Percentiles rank a stretch among this genome's conserved stretches.
phyloP scores from a whole-genome alignment of 306 rosid species.

The Vigna angularis region DNA sequence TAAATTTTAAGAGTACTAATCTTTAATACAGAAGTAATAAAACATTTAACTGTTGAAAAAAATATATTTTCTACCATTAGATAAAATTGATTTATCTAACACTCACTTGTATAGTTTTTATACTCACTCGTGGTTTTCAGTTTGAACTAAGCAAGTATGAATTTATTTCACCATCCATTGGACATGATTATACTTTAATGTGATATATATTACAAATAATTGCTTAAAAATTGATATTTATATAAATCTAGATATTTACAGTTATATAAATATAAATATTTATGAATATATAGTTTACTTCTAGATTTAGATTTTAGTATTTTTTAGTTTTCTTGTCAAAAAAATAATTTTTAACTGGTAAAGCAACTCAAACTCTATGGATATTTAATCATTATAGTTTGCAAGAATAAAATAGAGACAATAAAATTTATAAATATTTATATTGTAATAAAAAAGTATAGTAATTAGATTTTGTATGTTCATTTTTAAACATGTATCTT shows the following conservation, averaged over 20 bases:
- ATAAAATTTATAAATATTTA: background rate
- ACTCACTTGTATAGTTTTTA: background rate
- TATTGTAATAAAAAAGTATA: background rate
- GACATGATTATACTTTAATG: background rate
- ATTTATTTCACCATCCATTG: background rate
- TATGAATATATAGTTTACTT: background rate
- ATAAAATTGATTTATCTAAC: background rate
- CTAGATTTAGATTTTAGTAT: background rate
- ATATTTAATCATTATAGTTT: background rate
- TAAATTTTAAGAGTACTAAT: background rate
- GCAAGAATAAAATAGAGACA: background rate
- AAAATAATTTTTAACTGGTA: background rate
- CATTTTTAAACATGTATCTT: background rate
- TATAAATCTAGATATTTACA: background rate
- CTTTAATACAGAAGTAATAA: background rate
- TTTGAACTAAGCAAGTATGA: background rate
- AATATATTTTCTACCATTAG: background rate
- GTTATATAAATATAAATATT: background rate
- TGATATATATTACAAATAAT: background rate
- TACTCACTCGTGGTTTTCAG: background rate
- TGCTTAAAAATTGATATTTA: background rate
- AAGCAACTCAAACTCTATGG: background rate
- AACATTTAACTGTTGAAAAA: background rate
- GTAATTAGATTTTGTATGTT: background rate
- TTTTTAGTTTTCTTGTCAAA: background rate